Evolutionary conservation across 805 yeast species (phyloP), one percentile per base, ranked within the genome.

Genomic region (Nakazawaea populi): DNA sequence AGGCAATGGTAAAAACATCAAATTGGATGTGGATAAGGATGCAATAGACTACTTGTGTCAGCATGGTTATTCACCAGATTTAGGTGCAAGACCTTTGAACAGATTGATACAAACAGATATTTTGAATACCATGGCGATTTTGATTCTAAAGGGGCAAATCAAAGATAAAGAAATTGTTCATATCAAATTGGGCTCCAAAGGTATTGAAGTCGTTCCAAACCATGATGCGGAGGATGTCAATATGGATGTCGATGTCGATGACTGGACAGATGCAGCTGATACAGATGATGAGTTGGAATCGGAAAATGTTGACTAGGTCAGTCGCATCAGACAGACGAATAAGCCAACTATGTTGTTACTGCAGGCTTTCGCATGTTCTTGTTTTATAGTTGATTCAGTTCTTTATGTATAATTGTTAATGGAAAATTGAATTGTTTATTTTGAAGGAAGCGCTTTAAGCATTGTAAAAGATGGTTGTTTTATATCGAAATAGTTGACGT

Each of bases 81-180:
- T 94, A 67, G 99, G 99, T 71, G 99, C 99, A 6, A 80, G 99
- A 67, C 99, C 99, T 53, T 79, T 94, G 71, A 87, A 87, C 74
- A 82, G 98, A 61, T 78, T 94, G 60, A 92, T 94, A 58, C 97
- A 94, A 69, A 79, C 77, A 55, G 94, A 90, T 66, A 77, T 94
- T 18, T 81, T 94, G 66, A 94, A 94, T 71, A 83, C 77, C 62
- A 74, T 94, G 69, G 99, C 99, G 0, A 78, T 94, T n/a, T 77
- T 89, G 69, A 79, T 94, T 47, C 77, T 94, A 59, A 85, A 83
- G 65, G 95, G 95, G 10, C 96, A 91, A 66, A 80, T 94, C 53
- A 76, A 73, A 62, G 97, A 94, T 63, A 89, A 90, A 68, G 99
- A 94, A 67, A 74, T 77, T 2, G 97, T 89, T n/a, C 70, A 70